Evolutionary conservation across 352 stramenopile genomes (phyloP).

Genomic region (Thraustotheca clavata): DNA sequence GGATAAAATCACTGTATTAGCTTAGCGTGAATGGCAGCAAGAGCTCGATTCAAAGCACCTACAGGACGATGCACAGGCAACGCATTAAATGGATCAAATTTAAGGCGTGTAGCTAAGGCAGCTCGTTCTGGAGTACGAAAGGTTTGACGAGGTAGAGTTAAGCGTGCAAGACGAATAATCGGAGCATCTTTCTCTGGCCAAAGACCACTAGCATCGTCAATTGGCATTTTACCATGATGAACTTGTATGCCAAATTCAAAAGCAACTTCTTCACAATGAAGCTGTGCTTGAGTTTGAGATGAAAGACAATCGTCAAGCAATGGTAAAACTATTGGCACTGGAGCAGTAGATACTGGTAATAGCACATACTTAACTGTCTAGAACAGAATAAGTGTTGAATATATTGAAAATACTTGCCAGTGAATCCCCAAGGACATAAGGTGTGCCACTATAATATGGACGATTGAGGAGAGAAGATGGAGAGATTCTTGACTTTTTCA

Average conservation of each 20-base stretch:
- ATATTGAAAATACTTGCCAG: neutral
- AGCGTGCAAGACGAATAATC: neutral
- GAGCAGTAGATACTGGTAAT: neutral
- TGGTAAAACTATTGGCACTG: neutral
- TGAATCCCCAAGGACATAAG: neutral
- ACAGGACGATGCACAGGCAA: neutral
- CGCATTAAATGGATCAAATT: neutral
- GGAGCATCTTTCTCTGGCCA: neutral
- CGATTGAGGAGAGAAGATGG: neutral
- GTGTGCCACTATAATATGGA: neutral
- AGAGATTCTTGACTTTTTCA: neutral
- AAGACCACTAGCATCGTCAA: neutral
- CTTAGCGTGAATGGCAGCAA: neutral
- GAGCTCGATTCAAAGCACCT: neutral
- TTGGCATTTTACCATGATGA: neutral
- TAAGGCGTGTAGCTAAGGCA: neutral
- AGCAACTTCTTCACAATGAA: neutral
- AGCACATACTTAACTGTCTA: neutral
- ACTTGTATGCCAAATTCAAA: neutral
- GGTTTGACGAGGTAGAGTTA: neutral
- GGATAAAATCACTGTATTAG: too few relatives aligned
- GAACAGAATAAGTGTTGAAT: neutral
- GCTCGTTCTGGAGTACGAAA: neutral
- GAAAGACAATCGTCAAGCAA: neutral
- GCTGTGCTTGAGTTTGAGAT: neutral